Percentiles rank a stretch among this genome's conserved stretches.
Conservation (phyloP, 108 stramenopile genomes). For the Cyclotella kingstonii region DNA sequence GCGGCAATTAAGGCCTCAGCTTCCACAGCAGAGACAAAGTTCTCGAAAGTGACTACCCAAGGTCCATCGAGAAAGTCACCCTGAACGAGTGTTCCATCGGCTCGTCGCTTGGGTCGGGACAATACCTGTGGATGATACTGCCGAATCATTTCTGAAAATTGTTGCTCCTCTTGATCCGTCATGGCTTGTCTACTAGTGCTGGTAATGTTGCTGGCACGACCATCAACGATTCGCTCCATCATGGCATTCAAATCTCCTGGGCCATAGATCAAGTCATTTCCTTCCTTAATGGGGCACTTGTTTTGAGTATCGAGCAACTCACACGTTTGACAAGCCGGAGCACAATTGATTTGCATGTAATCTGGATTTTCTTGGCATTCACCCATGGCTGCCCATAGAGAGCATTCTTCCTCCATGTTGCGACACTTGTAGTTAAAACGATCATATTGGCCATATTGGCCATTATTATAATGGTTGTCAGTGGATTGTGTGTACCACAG, state of each 20-base stretch:
- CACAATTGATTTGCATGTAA: slow-evolving; percentile 57
- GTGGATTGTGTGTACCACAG: slow-evolving; percentile 11
- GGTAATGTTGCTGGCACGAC: slow-evolving; percentile 16
- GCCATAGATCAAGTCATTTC: slow-evolving; percentile 47
- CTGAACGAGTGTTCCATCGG: slow-evolving; percentile 36
- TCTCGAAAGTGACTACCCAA: slow-evolving; percentile 85
- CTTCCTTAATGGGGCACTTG: slow-evolving; percentile 63
- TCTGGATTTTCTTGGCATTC: slow-evolving; percentile 53
- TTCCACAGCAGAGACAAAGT: slow-evolving; percentile 80
- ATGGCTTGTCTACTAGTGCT: too few species aligned
- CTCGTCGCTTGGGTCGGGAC: slow-evolving; percentile 47
- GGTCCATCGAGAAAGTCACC: slow-evolving; percentile 53
- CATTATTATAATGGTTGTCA: too few species aligned
- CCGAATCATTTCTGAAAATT: slow-evolving; percentile 24
- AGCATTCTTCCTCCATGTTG: slow-evolving; percentile 51
- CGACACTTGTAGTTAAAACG: slow-evolving; percentile 42
- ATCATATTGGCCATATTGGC: too few species aligned
- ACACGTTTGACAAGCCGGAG: slow-evolving; percentile 77
- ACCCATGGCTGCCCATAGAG: slow-evolving; percentile 54
- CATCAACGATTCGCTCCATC: slow-evolving; percentile 64
- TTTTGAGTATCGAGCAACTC: slow-evolving; percentile 40
- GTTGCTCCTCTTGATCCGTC: too few species aligned
- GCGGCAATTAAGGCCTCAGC: slow-evolving; percentile 67
- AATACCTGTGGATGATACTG: slow-evolving; percentile 57
- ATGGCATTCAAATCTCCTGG: slow-evolving; percentile 67